Conservation (phyloP, 306 rosid species). For the Arachis hypogaea region DNA sequence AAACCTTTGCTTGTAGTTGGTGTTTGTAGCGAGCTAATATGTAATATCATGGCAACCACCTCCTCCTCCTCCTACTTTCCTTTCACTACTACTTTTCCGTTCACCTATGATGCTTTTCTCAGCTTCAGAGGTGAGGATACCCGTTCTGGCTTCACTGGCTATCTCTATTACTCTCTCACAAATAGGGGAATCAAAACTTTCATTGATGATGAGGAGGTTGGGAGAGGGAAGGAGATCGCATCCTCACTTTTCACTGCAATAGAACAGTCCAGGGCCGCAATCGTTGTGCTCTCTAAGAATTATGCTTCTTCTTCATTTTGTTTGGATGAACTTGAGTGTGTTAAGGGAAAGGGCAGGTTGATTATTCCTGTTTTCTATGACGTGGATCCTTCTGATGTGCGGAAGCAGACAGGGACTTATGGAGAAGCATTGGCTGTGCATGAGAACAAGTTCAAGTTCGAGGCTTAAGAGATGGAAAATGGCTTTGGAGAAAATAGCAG, state of each 20-base stretch:
- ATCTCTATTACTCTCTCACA: neutral
- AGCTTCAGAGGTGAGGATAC: neutral
- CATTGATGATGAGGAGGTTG: neutral
- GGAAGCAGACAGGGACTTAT: neutral
- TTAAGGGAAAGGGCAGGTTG: neutral
- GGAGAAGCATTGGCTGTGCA: neutral
- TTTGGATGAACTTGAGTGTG: slow-evolving; percentile 8
- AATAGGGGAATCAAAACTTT: slow-evolving; percentile 17
- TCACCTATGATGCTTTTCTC: neutral
- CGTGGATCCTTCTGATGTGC: neutral
- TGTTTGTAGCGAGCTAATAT: neutral
- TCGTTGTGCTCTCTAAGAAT: neutral
- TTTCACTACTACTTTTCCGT: neutral
- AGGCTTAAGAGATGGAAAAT: neutral
- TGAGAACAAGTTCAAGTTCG: neutral
- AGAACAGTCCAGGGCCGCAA: slow-evolving; percentile 8
- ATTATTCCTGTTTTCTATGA: slow-evolving; percentile 5
- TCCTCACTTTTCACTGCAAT: slow-evolving; percentile 8
- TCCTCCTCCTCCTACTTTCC: neutral
- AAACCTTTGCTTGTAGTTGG: too few species aligned
- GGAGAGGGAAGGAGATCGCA: neutral
- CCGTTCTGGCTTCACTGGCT: neutral
- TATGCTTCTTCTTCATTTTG: slow-evolving; percentile 14
- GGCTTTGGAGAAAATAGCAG: neutral
- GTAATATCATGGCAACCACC: neutral